These are phyloP conservation scores for Pelargonium myrrhifolium DNA, from an alignment of 441 rosid genomes.

Conservation along the genomic window DNA sequence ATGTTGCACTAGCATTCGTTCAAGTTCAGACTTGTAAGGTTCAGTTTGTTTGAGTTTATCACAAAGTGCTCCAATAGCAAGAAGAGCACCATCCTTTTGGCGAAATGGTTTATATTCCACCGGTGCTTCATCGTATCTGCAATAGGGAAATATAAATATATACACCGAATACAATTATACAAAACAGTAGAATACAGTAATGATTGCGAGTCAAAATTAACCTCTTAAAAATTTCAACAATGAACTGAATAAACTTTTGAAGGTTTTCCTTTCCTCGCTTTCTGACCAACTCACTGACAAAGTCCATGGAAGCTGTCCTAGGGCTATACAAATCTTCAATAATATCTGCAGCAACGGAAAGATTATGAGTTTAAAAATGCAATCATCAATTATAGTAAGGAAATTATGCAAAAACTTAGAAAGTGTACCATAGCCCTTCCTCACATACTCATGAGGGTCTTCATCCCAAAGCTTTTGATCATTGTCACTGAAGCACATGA, in stretches of 20 bases:
- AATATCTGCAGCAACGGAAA: conserved; percentile 42
- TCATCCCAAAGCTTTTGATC: conserved; percentile 99
- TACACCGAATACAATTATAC: not conserved
- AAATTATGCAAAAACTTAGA: conserved; percentile 12
- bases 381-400: conserved; percentile 11
- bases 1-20: conserved; percentile 91
- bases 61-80: conserved; percentile 89
- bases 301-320: conserved; percentile 76
- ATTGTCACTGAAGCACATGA: conserved; percentile 92
- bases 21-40: conserved; percentile 91
- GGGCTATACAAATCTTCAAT: conserved; percentile 79
- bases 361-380: conserved; percentile 9
- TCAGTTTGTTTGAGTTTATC: conserved; percentile 94
- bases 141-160: conserved; percentile 7
- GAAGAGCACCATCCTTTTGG: conserved; percentile 74
- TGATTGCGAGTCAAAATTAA: conserved; percentile 5
- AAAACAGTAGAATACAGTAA: not conserved
- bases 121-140: conserved; percentile 56
- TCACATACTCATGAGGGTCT: conserved; percentile 97
- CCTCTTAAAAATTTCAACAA: conserved; percentile 65
- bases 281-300: conserved; percentile 75
- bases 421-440: conserved; percentile 95
- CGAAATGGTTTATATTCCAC: conserved; percentile 48
- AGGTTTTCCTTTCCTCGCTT: conserved; percentile 74
- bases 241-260: conserved; percentile 60